A percentile compares a stretch with the other conserved stretches of the same genome.
These are phyloP conservation scores for Oryza brachyantha DNA, from an alignment of 176 grass and related monocot genomes.

Conservation along the genomic window DNA sequence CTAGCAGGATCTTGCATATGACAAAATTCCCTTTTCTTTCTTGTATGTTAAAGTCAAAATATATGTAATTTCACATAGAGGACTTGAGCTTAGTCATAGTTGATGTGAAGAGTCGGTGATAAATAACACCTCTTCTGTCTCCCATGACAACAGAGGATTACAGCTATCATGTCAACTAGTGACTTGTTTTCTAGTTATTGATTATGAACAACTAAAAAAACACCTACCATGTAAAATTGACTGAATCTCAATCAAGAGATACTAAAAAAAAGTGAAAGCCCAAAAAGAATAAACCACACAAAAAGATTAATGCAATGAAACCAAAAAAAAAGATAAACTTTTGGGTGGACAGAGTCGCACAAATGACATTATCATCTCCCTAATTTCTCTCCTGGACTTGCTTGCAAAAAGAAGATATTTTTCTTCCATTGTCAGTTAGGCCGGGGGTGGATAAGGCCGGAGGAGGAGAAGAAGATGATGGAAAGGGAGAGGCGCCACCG, in stretches of 20 bases:
- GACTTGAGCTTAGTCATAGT: not conserved
- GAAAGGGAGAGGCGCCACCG: not conserved
- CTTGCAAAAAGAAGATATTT: not conserved
- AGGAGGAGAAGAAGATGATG: not conserved
- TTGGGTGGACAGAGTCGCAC: not conserved
- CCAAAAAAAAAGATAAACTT: not conserved
- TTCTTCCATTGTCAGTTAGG: not conserved
- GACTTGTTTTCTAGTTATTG: no score
- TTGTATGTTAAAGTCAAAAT: no score
- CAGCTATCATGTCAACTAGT: not conserved
- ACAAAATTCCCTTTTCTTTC: not conserved
- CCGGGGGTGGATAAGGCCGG: constrained; percentile 30
- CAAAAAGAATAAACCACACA: not conserved
- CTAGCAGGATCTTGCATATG: not conserved
- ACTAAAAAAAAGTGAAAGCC: not conserved
- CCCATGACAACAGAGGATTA: not conserved
- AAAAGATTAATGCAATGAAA: not conserved
- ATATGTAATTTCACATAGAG: not conserved
- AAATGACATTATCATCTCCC: not conserved
- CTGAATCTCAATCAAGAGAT: not conserved
- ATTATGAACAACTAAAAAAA: not conserved
- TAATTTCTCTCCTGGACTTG: not conserved
- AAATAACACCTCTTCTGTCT: not conserved
- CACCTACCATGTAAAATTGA: not conserved
- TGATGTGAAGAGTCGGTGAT: not conserved